Conservation (phyloP, 208 protist species). For the Acanthamoeba culbertsoni region DNA sequence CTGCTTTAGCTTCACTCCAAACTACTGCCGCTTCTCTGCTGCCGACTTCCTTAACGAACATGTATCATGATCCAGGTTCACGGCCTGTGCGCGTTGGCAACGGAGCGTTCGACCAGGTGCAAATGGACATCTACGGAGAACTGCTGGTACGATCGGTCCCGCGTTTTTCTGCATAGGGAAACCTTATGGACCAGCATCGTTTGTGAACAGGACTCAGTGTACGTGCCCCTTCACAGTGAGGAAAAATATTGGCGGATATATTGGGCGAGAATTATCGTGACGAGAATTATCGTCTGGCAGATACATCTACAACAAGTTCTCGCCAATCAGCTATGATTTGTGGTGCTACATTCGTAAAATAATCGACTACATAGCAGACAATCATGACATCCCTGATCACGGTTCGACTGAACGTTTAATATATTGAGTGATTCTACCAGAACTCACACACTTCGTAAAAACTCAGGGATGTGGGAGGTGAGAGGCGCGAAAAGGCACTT, state of each 20-base stretch:
- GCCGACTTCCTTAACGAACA: neutral
- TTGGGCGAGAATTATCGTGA: too few species aligned
- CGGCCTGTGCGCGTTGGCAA: constrained; percentile 77
- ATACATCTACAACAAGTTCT: constrained; percentile 64
- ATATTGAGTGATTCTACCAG: neutral
- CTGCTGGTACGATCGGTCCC: constrained; percentile 65
- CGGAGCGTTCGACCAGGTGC: constrained; percentile 77
- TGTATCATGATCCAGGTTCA: too few species aligned
- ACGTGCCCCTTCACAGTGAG: too few species aligned
- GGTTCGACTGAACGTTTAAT: neutral
- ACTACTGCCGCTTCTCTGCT: neutral
- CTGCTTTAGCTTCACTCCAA: neutral
- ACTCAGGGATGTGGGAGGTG: constrained; percentile 80
- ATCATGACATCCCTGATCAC: constrained; percentile 71
- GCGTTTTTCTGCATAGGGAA: too few species aligned
- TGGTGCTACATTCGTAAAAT: constrained; percentile 72
- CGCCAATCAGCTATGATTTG: constrained; percentile 75
- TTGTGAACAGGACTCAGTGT: neutral
- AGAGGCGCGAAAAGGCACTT: constrained; percentile 74
- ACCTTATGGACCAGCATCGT: neutral
- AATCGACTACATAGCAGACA: constrained; percentile 71
- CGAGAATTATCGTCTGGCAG: neutral
- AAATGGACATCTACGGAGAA: constrained; percentile 80
- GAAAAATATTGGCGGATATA: too few species aligned
- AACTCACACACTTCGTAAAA: too few species aligned